Evolutionary conservation across 306 rosid genomes (phyloP).

Genomic region (Cotoneaster glaucophyllus): DNA sequence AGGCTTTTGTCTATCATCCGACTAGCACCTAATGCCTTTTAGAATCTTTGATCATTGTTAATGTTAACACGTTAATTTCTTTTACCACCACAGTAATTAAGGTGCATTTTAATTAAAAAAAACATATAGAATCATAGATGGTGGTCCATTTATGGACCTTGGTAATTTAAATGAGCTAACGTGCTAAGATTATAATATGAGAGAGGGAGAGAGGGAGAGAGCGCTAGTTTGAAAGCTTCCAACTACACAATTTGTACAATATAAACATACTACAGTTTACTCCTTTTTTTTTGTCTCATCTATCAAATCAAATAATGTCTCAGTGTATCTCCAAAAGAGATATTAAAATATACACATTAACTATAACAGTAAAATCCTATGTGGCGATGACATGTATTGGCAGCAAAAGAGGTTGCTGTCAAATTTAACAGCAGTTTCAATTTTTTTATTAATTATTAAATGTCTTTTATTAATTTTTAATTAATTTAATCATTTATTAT

Average conservation of each 20-base stretch:
- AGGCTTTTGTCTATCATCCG: accelerated
- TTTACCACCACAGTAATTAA: background rate
- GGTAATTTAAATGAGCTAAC: background rate
- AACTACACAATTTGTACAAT: background rate
- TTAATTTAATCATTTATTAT: no score
- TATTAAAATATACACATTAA: no score
- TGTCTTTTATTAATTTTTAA: no score
- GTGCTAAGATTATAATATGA: no score
- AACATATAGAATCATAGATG: background rate
- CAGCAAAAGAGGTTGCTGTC: no score
- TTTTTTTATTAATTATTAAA: no score
- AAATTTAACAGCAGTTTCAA: no score
- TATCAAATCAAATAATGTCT: background rate
- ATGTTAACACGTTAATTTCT: background rate
- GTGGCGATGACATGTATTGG: no score
- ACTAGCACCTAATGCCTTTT: accelerated
- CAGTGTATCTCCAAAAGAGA: no score
- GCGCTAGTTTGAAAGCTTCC: background rate
- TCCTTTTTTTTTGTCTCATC: background rate
- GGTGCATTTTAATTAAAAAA: background rate
- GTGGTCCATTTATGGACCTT: background rate
- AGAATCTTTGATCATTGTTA: no score
- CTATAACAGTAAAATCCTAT: no score
- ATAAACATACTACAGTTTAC: background rate
- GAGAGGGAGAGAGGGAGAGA: no score